Evolutionary conservation across 1,284 basidiomycete genomes (phyloP).

Genomic region (Coniferiporia weirii): DNA sequence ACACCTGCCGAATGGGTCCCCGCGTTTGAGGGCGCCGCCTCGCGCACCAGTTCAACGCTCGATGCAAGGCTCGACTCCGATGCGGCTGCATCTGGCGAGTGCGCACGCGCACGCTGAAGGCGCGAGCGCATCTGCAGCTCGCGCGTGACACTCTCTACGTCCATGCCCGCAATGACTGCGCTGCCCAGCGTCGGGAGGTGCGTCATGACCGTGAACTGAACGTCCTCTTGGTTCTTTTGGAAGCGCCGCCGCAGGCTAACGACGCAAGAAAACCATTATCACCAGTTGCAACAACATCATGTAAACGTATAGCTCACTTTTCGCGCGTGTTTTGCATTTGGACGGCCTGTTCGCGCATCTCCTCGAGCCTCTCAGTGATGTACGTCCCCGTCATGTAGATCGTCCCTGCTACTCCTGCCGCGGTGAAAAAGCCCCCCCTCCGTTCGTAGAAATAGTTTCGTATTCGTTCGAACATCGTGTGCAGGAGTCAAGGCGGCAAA

Average conservation of each 20-base stretch:
- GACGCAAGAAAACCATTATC: neutral
- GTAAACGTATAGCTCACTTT: slow-evolving; percentile 46
- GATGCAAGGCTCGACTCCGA: slow-evolving; percentile 40
- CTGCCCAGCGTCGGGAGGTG: slow-evolving; percentile 73
- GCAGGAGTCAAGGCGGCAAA: neutral
- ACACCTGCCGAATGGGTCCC: neutral
- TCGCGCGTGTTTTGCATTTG: slow-evolving; percentile 66
- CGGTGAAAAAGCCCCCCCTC: slow-evolving; percentile 37
- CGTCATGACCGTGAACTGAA: slow-evolving; percentile 76
- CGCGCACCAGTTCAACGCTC: slow-evolving; percentile 38
- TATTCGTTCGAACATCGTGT: slow-evolving; percentile 34
- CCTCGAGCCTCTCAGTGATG: slow-evolving; percentile 60
- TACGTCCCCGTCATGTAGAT: slow-evolving; percentile 68
- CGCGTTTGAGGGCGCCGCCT: slow-evolving; percentile 12
- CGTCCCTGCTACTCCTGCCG: slow-evolving; percentile 51
- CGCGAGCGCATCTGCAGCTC: slow-evolving; percentile 56
- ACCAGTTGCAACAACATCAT: no score
- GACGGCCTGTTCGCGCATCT: slow-evolving; percentile 63
- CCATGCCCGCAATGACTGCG: slow-evolving; percentile 71
- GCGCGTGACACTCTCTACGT: slow-evolving; percentile 75
- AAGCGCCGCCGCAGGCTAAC: slow-evolving; percentile 72
- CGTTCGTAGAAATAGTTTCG: slow-evolving; percentile 46
- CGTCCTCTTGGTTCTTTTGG: slow-evolving; percentile 77
- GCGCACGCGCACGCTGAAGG: slow-evolving; percentile 18
- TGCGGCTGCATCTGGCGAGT: slow-evolving; percentile 17